These are phyloP conservation scores for Stellera chamaejasme DNA, from an alignment of 345 rosid genomes.

Conservation along the genomic window DNA sequence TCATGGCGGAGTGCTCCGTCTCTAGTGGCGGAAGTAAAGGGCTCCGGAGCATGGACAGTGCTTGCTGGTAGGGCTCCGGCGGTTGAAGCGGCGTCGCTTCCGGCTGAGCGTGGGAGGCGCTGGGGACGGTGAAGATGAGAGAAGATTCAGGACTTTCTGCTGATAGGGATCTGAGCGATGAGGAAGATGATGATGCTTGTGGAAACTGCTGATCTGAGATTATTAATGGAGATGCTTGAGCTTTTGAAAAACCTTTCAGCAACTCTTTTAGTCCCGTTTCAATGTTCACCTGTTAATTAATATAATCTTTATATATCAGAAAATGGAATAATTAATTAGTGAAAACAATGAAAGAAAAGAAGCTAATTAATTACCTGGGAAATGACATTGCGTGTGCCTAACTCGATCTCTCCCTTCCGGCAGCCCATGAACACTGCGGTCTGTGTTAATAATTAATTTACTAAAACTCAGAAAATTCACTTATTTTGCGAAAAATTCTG, in stretches of 20 bases:
- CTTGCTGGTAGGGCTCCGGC: conserved; percentile 24
- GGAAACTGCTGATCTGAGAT: conserved; percentile 22
- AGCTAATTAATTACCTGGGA: conserved; percentile 31
- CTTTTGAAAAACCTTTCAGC: conserved; percentile 36
- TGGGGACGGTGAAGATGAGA: conserved; percentile 38
- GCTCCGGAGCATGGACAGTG: conserved; percentile 17
- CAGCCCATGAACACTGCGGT: conserved; percentile 79
- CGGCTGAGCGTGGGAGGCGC: conserved; percentile 20
- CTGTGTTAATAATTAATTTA: conserved; percentile 22
- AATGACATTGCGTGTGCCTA: conserved; percentile 44
- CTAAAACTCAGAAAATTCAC: background rate
- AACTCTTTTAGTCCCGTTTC: conserved; percentile 44
- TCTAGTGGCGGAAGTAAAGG: conserved; percentile 25
- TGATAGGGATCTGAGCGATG: conserved; percentile 59
- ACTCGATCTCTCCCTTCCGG: conserved; percentile 74
- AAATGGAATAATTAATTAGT: background rate
- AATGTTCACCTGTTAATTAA: conserved; percentile 33
- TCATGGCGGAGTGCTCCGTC: conserved; percentile 46
- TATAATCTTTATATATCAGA: conserved; percentile 1
- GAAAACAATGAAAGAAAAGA: background rate
- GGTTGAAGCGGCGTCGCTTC: conserved; percentile 7
- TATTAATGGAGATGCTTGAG: conserved; percentile 16
- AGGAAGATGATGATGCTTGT: conserved; percentile 57
- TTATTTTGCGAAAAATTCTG: too few species aligned
- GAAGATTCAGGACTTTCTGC: conserved; percentile 55